Percentiles rank a stretch among this genome's conserved stretches.
These are phyloP conservation scores for Rutstroemia sydowiana DNA, from an alignment of 2,329 filamentous ascomycete genomes.

Conservation along the genomic window DNA sequence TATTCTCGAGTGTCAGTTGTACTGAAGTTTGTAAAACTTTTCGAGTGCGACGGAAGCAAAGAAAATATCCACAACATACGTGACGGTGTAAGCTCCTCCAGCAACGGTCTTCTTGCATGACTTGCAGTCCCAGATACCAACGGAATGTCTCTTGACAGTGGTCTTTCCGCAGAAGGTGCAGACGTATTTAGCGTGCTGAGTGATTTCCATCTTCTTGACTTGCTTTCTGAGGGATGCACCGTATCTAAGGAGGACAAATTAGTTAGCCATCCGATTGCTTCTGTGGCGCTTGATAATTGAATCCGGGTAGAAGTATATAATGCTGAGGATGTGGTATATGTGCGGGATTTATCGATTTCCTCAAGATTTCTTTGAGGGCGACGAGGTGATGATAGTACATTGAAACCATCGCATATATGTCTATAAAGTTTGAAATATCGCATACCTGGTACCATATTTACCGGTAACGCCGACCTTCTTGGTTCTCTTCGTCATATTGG, in stretches of 20 bases:
- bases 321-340: background rate
- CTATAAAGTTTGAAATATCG: slow-evolving; percentile 25
- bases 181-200: slow-evolving; percentile 93
- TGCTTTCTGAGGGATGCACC: slow-evolving; percentile 99
- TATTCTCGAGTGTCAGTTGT: slow-evolving; percentile 31
- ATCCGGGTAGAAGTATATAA: background rate
- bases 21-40: slow-evolving; percentile 10
- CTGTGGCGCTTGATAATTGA: background rate
- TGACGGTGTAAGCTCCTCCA: slow-evolving; percentile 89
- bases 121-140: slow-evolving; percentile 96
- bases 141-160: slow-evolving; percentile 81
- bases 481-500: slow-evolving; percentile 90
- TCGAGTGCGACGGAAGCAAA: background rate
- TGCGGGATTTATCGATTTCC: background rate
- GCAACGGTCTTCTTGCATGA: slow-evolving; percentile 91
- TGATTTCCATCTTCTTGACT: slow-evolving; percentile 99
- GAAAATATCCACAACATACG: slow-evolving; percentile 67
- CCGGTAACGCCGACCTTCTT: slow-evolving; percentile 99
- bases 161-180: slow-evolving; percentile 99
- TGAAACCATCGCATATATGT: background rate
- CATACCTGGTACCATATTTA: slow-evolving; percentile 96
- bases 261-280: slow-evolving; percentile 15
- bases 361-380: background rate
- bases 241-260: slow-evolving; percentile 52
- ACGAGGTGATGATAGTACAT: background rate